phyloP scores from a whole-genome alignment of 768 basidiomycete species.

The Hygrocybe coccinea region DNA sequence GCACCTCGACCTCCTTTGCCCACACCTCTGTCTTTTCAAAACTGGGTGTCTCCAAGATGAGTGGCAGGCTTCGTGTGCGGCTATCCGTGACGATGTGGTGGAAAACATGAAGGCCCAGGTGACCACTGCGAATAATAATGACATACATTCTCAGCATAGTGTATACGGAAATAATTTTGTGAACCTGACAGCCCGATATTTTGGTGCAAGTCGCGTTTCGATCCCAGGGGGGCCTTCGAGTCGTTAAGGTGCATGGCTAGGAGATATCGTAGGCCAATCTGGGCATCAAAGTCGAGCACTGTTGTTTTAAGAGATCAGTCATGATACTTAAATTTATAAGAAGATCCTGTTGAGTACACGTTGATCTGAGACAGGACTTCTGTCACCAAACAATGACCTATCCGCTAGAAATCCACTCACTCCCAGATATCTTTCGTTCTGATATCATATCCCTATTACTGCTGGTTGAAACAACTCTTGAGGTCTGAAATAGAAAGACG shows the following conservation, averaged over 20 bases:
- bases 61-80: conserved; percentile 63
- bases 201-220: conserved; percentile 74
- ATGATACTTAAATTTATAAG: not conserved
- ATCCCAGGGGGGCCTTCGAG: no score
- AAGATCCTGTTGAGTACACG: not conserved
- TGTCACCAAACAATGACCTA: not conserved
- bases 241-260: no score
- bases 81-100: conserved; percentile 62
- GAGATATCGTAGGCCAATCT: conserved; percentile 68
- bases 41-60: conserved; percentile 78
- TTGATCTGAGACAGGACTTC: not conserved
- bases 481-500: no score
- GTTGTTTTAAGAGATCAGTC: no score
- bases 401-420: conserved; percentile 44
- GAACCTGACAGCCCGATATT: conserved; percentile 76
- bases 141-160: no score
- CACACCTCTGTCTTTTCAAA: conserved; percentile 66
- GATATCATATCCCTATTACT: conserved; percentile 72
- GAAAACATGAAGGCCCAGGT: conserved; percentile 61
- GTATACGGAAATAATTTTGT: no score
- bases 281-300: conserved; percentile 47
- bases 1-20: conserved; percentile 64
- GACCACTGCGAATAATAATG: conserved; percentile 50
- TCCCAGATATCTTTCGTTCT: conserved; percentile 67
- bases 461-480: no score